Conservation (phyloP, 2,329 filamentous ascomycete genomes). For the Pseudopyrenochaeta lycopersici region DNA sequence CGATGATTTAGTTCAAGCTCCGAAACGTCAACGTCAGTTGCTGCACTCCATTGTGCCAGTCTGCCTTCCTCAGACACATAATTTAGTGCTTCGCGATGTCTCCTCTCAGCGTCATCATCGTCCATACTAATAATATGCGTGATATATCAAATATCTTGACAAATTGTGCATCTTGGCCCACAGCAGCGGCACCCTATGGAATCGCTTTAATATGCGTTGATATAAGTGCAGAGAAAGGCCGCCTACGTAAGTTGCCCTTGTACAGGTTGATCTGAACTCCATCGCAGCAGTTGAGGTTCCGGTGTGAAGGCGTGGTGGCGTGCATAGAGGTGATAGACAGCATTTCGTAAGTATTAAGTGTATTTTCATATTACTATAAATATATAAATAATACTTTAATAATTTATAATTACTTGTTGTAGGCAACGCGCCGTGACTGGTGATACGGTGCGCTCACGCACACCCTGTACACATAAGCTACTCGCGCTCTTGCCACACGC, state of each 20-base stretch:
- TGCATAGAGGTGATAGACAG: conserved; percentile 72
- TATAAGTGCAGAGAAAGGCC: conserved; percentile 68
- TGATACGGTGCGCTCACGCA: no score
- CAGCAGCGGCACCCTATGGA: conserved; percentile 60
- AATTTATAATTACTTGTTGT: no score
- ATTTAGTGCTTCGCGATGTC: conserved; percentile 66
- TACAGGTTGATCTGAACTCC: conserved; percentile 71
- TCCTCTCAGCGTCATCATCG: conserved; percentile 69
- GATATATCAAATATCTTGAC: conserved; percentile 74
- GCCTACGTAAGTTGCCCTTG: conserved; percentile 73
- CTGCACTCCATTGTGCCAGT: conserved; percentile 73
- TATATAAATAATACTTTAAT: no score
- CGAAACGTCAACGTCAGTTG: conserved; percentile 71
- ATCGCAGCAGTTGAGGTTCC: conserved; percentile 72
- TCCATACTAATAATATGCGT: conserved; percentile 71
- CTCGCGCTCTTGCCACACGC: no score
- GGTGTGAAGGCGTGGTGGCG: conserved; percentile 73
- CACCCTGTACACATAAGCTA: no score
- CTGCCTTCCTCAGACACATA: conserved; percentile 71
- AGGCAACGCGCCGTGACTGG: no score
- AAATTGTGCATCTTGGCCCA: conserved; percentile 64
- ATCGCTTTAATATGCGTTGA: conserved; percentile 69
- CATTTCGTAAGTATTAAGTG: no score
- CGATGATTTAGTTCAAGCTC: conserved; percentile 68
- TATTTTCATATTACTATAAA: no score